A percentile compares a stretch with the other conserved stretches of the same genome.
Conservation (phyloP, 768 basidiomycete species). For the Boletus speciosus region DNA sequence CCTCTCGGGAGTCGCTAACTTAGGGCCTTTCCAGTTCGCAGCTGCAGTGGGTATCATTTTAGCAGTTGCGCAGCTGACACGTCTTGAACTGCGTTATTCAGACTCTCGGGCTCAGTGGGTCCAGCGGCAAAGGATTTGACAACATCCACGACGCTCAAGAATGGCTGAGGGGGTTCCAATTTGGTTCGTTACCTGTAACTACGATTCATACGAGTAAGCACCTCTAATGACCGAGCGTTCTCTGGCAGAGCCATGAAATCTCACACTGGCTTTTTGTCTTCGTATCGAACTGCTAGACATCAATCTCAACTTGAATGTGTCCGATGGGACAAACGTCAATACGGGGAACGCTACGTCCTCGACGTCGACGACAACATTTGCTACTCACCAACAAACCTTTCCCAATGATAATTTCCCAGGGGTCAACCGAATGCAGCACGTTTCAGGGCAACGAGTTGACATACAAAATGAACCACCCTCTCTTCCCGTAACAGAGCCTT, state of each 20-base stretch:
- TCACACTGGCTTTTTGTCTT: not conserved
- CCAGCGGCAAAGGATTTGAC: constrained; percentile 33
- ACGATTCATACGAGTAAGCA: constrained; percentile 20
- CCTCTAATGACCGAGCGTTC: not conserved
- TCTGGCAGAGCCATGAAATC: not conserved
- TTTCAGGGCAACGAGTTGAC: not conserved
- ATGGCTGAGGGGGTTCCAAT: constrained; percentile 21
- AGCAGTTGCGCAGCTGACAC: not conserved
- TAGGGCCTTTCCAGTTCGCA: constrained; percentile 16
- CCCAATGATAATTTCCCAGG: not conserved
- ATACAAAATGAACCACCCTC: not conserved
- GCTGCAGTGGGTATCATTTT: constrained; percentile 19
- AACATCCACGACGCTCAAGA: constrained; percentile 24
- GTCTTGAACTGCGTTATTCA: constrained; percentile 2
- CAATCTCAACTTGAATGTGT: constrained; percentile 20
- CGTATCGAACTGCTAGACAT: constrained; percentile 7
- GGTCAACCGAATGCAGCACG: not conserved
- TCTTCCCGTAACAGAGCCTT: constrained; percentile 4
- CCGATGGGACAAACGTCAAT: not conserved
- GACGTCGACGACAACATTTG: constrained; percentile 1
- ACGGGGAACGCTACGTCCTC: not conserved
- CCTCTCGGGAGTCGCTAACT: not conserved
- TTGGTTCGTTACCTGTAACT: constrained; percentile 5
- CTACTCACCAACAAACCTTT: not conserved
- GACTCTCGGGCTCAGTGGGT: constrained; percentile 31